Percentiles rank a stretch among this genome's conserved stretches.
phyloP scores from a whole-genome alignment of 371 early-diverging fungal species.

The Syncephalastrum sp. region DNA sequence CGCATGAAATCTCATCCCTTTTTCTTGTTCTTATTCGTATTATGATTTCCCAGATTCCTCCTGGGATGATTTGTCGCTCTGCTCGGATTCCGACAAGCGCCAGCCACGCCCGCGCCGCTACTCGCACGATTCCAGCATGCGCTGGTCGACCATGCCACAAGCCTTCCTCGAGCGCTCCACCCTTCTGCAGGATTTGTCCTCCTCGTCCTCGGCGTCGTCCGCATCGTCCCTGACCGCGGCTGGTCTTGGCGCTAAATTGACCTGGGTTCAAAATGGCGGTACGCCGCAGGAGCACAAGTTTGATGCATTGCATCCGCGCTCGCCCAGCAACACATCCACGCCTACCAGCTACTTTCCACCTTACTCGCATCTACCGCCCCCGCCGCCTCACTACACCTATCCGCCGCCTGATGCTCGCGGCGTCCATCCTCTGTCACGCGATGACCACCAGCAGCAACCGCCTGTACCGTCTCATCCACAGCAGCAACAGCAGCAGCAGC shows the following conservation, averaged over 20 bases:
- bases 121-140: constrained; percentile 45
- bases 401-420: constrained; percentile 8
- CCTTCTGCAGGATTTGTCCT: constrained; percentile 15
- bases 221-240: constrained; percentile 2
- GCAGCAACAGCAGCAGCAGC: constrained; percentile 4
- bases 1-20: constrained; percentile 24
- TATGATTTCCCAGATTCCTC: too few relatives aligned
- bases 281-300: constrained; percentile 5
- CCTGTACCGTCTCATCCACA: constrained; percentile 7
- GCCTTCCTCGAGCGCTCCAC: constrained; percentile 31
- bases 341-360: constrained; percentile 4
- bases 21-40: too few relatives aligned
- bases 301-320: constrained; percentile 1
- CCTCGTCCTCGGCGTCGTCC: constrained; percentile 9
- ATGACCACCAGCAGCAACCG: constrained; percentile 17
- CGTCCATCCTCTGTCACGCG: constrained; percentile 5
- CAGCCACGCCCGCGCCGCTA: constrained; percentile 32
- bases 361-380: constrained; percentile 11
- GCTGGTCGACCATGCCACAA: constrained; percentile 43
- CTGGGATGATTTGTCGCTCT: constrained; percentile 40
- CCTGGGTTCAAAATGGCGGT: constrained; percentile 5
- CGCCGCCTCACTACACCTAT: constrained; percentile 8
- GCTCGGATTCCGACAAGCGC: constrained; percentile 19
- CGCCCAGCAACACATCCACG: constrained; percentile 1
- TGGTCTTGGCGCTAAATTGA: constrained; percentile 8